Percentiles rank a stretch among this genome's conserved stretches.
These are phyloP conservation scores for Coemansia biformis DNA, from an alignment of 192 early-diverging fungal species.

Conservation along the genomic window DNA sequence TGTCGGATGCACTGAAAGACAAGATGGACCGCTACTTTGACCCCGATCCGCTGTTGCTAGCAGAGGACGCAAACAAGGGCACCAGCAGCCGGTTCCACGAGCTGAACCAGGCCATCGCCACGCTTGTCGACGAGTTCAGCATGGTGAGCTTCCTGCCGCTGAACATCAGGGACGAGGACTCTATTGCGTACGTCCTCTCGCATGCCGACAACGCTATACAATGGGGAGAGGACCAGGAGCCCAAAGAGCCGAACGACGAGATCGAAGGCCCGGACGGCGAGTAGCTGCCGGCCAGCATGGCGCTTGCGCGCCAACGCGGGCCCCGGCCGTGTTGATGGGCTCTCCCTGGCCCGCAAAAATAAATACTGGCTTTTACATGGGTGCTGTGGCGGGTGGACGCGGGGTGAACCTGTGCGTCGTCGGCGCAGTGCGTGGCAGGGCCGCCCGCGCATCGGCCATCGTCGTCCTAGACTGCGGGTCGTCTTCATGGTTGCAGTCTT, in stretches of 20 bases:
- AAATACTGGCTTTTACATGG: too few relatives aligned
- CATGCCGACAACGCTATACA: slow-evolving; percentile 94
- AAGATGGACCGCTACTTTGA: slow-evolving; percentile 80
- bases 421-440: too few relatives aligned
- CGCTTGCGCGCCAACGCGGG: background rate
- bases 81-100: slow-evolving; percentile 75
- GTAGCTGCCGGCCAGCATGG: too few relatives aligned
- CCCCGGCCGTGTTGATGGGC: too few relatives aligned
- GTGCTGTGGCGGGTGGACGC: too few relatives aligned
- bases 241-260: slow-evolving; percentile 65
- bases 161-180: slow-evolving; percentile 92
- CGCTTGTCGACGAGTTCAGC: slow-evolving; percentile 92
- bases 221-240: slow-evolving; percentile 96
- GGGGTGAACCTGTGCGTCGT: background rate
- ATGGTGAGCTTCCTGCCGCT: slow-evolving; percentile 95
- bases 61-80: slow-evolving; percentile 71
- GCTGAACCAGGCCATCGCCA: slow-evolving; percentile 84
- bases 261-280: slow-evolving; percentile 16
- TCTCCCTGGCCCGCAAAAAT: too few relatives aligned
- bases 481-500: slow-evolving; percentile 20
- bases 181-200: slow-evolving; percentile 75
- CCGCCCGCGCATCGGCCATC: background rate
- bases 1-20: slow-evolving; percentile 57
- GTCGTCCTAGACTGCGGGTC: background rate
- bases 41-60: slow-evolving; percentile 79